Conservation (phyloP, 1,284 basidiomycete genomes). For the Cutaneotrichosporon cutaneum region DNA sequence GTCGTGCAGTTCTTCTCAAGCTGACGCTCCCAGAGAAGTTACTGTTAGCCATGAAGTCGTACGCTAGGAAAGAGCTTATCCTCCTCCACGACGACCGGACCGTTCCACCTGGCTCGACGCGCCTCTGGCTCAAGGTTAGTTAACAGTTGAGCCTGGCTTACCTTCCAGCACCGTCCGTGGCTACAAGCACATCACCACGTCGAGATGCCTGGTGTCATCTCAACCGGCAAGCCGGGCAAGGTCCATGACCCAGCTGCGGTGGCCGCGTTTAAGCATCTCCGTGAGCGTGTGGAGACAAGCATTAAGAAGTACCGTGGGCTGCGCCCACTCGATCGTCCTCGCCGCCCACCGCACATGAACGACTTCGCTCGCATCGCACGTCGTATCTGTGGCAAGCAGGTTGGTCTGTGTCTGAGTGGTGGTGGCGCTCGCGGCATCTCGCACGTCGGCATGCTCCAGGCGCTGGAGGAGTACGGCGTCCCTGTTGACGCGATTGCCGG, state of each 20-base stretch:
- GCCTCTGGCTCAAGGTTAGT: constrained; percentile 89
- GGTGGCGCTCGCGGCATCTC: constrained; percentile 94
- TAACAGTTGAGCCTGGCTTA: neutral
- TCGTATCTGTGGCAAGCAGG: constrained; percentile 85
- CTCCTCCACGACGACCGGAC: constrained; percentile 88
- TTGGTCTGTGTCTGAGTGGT: constrained; percentile 92
- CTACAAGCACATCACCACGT: constrained; percentile 56
- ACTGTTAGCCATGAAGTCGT: constrained; percentile 84
- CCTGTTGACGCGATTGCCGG: constrained; percentile 90
- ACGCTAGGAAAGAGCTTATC: constrained; percentile 93
- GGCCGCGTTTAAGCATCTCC: constrained; percentile 69
- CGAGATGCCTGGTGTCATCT: constrained; percentile 57
- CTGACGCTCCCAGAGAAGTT: constrained; percentile 64
- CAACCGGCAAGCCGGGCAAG: constrained; percentile 60
- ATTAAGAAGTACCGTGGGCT: constrained; percentile 81
- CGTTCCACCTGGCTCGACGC: constrained; percentile 85
- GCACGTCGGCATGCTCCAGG: constrained; percentile 85
- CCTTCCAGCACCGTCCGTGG: constrained; percentile 79
- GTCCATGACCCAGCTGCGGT: constrained; percentile 85
- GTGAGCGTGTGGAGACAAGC: constrained; percentile 83
- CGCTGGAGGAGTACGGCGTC: constrained; percentile 85
- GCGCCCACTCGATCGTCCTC: constrained; percentile 66
- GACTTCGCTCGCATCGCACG: constrained; percentile 93
- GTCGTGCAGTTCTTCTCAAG: neutral
- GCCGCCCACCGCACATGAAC: constrained; percentile 74